Evolutionary conservation across 371 early-diverging fungal genomes (phyloP).

Genomic region (Amoeboradix gromovi): DNA sequence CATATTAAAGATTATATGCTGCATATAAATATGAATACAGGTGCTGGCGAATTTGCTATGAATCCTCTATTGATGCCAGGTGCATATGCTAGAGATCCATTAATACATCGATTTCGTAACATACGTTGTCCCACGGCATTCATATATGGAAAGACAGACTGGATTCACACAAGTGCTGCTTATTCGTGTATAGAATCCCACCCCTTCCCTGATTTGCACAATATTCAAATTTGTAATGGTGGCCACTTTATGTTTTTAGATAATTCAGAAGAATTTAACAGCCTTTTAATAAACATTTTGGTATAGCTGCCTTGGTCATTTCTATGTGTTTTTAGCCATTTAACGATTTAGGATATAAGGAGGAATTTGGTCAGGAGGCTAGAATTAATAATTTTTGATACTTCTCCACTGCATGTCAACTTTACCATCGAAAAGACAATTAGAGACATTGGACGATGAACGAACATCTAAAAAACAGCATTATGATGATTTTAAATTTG

Average conservation of each 20-base stretch:
- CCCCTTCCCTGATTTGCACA: background rate
- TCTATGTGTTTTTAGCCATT: too few species aligned
- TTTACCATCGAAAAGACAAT: background rate
- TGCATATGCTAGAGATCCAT: background rate
- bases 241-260: slow-evolving; percentile 71
- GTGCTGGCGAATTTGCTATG: slow-evolving; percentile 48
- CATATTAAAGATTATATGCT: slow-evolving; percentile 24
- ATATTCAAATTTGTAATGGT: slow-evolving; percentile 10
- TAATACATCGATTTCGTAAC: slow-evolving; percentile 22
- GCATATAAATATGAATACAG: slow-evolving; percentile 38
- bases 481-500: background rate
- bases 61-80: slow-evolving; percentile 23
- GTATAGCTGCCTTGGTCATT: too few species aligned
- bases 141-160: slow-evolving; percentile 49
- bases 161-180: too few species aligned
- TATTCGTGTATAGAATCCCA: too few species aligned
- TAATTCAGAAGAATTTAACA: slow-evolving; percentile 42
- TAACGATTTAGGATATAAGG: too few species aligned
- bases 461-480: background rate
- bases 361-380: too few species aligned
- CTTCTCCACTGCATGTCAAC: too few species aligned
- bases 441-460: background rate
- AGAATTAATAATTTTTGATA: too few species aligned
- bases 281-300: slow-evolving; percentile 10
- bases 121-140: slow-evolving; percentile 46